Evolutionary conservation across 345 rosid genomes (phyloP), one percentile per base, ranked within the genome.

Genomic region (Odontarrhena argentea): DNA sequence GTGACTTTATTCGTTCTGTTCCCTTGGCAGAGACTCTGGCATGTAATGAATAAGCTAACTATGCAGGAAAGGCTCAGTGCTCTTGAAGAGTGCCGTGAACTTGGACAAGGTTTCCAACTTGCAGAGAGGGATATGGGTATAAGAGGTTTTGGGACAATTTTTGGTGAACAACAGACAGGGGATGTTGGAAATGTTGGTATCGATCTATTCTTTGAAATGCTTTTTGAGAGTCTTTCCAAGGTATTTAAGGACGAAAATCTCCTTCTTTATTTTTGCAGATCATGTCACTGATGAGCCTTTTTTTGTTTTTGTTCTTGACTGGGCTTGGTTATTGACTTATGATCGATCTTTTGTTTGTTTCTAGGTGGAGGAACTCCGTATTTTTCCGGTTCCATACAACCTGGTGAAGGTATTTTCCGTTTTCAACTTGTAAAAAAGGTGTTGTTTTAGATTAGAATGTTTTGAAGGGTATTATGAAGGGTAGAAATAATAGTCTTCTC

Each of bases 101-200:
- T 93, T 81, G 98, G 98, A 64, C 92, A 84, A 84, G 98, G 98
- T 78, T 93, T 93, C 73, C 98, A 88, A 63, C 87, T 93, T 67
- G 96, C 98, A 15, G 98, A 93, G 81, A 88, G 80, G 82, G 98
- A 93, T 80, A 93, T 93, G 98, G 94, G 97, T 56, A 90, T 90
- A 70, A 81, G 97, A 83, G 98, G 97, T 47, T 93, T 93, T 70
- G 97, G 98, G 65, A 85, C 88, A 45, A 93, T 93, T 60, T 93
- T 93, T 74, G 98, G 98, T 44, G 98, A 93, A 79, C 98, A 93
- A 69, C 97, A 93, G 81, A 93, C 97, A 2, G 97, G 98, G 60
- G 98, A 93, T 82, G 89, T 93, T 47, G 98, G 96, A 77, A 93
- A 90, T 77, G 87, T 93, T 4, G 98, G 98, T 56, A 80, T 90